phyloP scores from a whole-genome alignment of 139 green algal genomes.

The Picocystis salinarum region DNA sequence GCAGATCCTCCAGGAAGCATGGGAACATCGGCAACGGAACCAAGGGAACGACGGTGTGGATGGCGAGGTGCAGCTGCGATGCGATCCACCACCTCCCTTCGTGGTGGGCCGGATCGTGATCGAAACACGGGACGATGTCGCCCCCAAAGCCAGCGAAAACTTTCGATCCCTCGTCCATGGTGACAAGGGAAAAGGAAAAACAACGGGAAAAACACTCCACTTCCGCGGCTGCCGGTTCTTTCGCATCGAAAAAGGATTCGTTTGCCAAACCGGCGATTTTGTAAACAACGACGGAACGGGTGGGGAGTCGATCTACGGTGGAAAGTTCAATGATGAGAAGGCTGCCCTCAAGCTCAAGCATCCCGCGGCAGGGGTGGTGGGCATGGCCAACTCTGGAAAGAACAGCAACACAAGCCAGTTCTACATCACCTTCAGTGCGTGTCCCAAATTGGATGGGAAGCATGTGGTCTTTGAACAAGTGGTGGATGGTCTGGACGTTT shows the following conservation, averaged over 20 bases:
- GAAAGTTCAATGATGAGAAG: constrained; percentile 24
- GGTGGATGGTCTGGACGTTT: no score
- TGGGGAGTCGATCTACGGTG: constrained; percentile 21
- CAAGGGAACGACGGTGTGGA: no score
- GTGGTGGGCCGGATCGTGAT: no score
- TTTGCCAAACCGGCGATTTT: constrained; percentile 57
- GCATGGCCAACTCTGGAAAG: background rate
- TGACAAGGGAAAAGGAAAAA: constrained; percentile 50
- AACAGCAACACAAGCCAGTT: constrained; percentile 2
- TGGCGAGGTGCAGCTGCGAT: no score
- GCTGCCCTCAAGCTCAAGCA: constrained; percentile 9
- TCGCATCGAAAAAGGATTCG: constrained; percentile 50
- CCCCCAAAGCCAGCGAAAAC: constrained; percentile 43
- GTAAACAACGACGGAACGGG: constrained; percentile 32
- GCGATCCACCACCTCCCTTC: no score
- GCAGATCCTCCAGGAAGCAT: constrained; percentile 26
- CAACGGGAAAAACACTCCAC: constrained; percentile 55
- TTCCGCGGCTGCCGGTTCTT: constrained; percentile 43
- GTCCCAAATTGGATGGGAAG: constrained; percentile 13
- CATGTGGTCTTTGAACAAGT: constrained; percentile 18
- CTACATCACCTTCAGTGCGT: background rate
- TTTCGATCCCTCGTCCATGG: constrained; percentile 50
- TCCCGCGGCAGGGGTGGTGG: background rate
- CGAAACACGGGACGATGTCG: no score
- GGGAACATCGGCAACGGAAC: constrained; percentile 6